These are phyloP conservation scores for Brettanomyces naardenensis DNA, from an alignment of 805 yeast species.

Conservation along the genomic window DNA sequence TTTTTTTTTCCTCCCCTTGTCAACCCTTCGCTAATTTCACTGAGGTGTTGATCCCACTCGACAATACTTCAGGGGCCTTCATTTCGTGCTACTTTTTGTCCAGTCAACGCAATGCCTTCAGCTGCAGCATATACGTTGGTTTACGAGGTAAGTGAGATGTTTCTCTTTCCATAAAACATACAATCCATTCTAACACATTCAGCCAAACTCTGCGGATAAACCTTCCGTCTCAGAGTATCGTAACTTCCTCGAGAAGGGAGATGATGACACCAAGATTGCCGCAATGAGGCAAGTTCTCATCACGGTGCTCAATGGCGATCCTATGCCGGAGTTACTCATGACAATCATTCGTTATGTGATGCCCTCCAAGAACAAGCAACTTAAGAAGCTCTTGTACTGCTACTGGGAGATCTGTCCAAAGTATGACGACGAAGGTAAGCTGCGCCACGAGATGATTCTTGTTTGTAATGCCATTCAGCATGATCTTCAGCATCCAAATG, in stretches of 20 bases:
- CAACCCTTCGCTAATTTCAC: not conserved
- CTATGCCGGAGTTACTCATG: constrained; percentile 90
- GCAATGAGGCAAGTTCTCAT: constrained; percentile 86
- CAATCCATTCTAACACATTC: constrained; percentile 1
- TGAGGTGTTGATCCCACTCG: too few species aligned
- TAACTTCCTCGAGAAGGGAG: constrained; percentile 75
- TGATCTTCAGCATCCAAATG: constrained; percentile 97
- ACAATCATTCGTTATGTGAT: constrained; percentile 93
- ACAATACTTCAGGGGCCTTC: too few species aligned
- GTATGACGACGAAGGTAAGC: constrained; percentile 76
- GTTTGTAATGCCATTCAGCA: constrained; percentile 97
- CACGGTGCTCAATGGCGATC: constrained; percentile 85
- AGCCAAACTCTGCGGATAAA: constrained; percentile 56
- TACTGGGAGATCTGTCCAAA: constrained; percentile 99
- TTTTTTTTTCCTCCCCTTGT: not conserved
- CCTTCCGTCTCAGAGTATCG: constrained; percentile 67
- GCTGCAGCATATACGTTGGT: constrained; percentile 66
- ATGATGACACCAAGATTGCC: constrained; percentile 78
- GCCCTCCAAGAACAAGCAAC: constrained; percentile 88
- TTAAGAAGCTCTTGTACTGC: constrained; percentile 86
- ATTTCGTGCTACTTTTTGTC: too few species aligned
- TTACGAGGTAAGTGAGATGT: constrained; percentile 38
- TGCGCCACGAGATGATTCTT: constrained; percentile 97
- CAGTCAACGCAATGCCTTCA: constrained; percentile 20
- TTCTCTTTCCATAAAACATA: too few species aligned